Evolutionary conservation across 2,329 filamentous ascomycete genomes (phyloP).

Genomic region (Arthrobotrys iridis): DNA sequence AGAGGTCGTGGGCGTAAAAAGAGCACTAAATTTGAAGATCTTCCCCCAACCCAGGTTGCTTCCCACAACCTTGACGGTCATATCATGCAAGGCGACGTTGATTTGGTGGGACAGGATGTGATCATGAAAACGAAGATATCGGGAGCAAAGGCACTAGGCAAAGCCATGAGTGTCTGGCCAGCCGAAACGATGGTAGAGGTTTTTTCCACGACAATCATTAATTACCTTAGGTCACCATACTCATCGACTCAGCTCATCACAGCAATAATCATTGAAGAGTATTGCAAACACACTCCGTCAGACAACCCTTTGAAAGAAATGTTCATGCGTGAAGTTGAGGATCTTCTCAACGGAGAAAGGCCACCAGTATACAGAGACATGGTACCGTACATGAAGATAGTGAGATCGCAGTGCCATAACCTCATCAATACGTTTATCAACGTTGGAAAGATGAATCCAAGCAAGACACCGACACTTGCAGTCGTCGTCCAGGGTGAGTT

Average conservation of each 20-base stretch:
- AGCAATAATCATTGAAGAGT: slow-evolving; percentile 87
- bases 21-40: slow-evolving; percentile 81
- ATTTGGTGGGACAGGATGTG: slow-evolving; percentile 87
- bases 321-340: slow-evolving; percentile 74
- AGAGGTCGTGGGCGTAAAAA: slow-evolving; percentile 75
- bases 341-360: slow-evolving; percentile 81
- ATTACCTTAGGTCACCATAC: slow-evolving; percentile 75
- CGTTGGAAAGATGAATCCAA: slow-evolving; percentile 79
- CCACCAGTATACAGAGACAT: slow-evolving; percentile 88
- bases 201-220: slow-evolving; percentile 73
- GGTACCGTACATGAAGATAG: slow-evolving; percentile 86
- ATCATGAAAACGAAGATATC: slow-evolving; percentile 90
- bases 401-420: slow-evolving; percentile 89
- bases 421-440: slow-evolving; percentile 91
- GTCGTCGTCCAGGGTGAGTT: slow-evolving; percentile 93
- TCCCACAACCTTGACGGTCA: slow-evolving; percentile 96
- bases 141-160: slow-evolving; percentile 84
- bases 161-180: slow-evolving; percentile 82
- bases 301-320: slow-evolving; percentile 63
- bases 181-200: slow-evolving; percentile 68
- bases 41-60: slow-evolving; percentile 68
- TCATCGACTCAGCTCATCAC: slow-evolving; percentile 88
- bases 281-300: slow-evolving; percentile 70
- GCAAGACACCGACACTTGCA: slow-evolving; percentile 80
- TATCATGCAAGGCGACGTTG: slow-evolving; percentile 96